Evolutionary conservation across 2,329 filamentous ascomycete species (phyloP).

Genomic region (Triangularia setosa): DNA sequence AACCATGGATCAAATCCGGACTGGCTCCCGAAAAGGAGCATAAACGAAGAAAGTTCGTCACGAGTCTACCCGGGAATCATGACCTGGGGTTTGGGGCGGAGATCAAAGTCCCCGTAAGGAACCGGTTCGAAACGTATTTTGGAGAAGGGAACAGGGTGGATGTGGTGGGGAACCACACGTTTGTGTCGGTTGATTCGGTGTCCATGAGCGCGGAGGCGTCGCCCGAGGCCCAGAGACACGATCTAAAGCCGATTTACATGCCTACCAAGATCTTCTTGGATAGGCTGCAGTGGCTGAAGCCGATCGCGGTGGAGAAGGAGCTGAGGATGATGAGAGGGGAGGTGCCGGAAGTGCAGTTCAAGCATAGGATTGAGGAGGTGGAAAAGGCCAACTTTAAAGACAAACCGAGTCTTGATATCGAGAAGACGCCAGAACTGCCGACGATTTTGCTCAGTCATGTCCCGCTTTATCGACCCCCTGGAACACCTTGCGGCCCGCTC

Average conservation of each 20-base stretch:
- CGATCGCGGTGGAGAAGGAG: conserved; percentile 65
- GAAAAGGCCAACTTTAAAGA: conserved; percentile 43
- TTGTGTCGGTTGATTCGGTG: conserved; percentile 86
- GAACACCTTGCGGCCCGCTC: conserved; percentile 81
- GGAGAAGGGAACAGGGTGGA: conserved; percentile 89
- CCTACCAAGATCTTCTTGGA: conserved; percentile 75
- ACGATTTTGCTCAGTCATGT: conserved; percentile 89
- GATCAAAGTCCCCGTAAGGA: conserved; percentile 73
- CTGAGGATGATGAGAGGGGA: conserved; percentile 61
- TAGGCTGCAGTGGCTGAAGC: conserved; percentile 59
- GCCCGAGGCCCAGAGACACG: conserved; percentile 46
- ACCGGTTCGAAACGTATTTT: conserved; percentile 84
- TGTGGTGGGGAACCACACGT: conserved; percentile 89
- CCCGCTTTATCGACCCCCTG: conserved; percentile 75
- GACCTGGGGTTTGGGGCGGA: conserved; percentile 87
- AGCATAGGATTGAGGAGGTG: conserved; percentile 58
- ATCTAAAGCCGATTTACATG: conserved; percentile 63
- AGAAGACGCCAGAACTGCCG: conserved; percentile 62
- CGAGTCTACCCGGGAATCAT: conserved; percentile 89
- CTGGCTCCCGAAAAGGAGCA: conserved; percentile 53
- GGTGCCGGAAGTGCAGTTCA: conserved; percentile 50
- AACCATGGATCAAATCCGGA: conserved; percentile 60
- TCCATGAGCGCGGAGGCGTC: conserved; percentile 73
- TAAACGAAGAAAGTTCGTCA: conserved; percentile 71
- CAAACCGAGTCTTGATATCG: conserved; percentile 35